Evolutionary conservation across 2,329 filamentous ascomycete species (phyloP).

Genomic region (Penicillium sclerotiorum): DNA sequence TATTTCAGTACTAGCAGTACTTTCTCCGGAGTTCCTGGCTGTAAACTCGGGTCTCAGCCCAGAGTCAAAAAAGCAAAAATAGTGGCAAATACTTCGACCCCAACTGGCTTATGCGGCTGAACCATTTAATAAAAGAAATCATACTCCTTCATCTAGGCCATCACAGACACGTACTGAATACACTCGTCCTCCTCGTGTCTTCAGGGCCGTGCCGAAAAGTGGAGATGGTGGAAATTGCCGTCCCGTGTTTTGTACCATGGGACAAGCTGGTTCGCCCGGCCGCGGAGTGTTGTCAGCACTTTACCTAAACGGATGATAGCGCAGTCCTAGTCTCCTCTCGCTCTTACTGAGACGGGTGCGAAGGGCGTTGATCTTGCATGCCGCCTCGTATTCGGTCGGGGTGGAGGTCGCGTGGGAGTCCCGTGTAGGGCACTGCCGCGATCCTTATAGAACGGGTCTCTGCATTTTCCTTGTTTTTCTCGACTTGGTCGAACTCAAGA

Average conservation of each 20-base stretch:
- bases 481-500: too few species aligned
- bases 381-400: not conserved
- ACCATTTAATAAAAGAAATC: too few species aligned
- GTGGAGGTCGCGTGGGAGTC: not conserved
- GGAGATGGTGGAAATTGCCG: slow-evolving; percentile 3
- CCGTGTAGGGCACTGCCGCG: not conserved
- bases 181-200: not conserved
- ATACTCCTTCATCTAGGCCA: too few species aligned
- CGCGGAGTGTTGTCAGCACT: not conserved
- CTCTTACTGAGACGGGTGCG: not conserved
- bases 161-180: not conserved
- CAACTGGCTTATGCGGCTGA: too few species aligned
- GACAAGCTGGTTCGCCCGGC: not conserved
- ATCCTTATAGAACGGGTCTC: too few species aligned
- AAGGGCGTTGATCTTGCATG: not conserved
- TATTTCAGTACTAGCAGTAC: too few species aligned
- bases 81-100: too few species aligned
- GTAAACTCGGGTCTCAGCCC: too few species aligned
- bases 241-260: slow-evolving; percentile 2
- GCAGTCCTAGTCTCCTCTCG: not conserved
- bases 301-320: not conserved
- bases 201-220: not conserved
- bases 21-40: too few species aligned
- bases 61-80: too few species aligned
- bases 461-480: too few species aligned